A percentile compares a stretch with the other conserved stretches of the same genome.
Conservation (phyloP, 306 rosid species). For the Vigna nakashimae region DNA sequence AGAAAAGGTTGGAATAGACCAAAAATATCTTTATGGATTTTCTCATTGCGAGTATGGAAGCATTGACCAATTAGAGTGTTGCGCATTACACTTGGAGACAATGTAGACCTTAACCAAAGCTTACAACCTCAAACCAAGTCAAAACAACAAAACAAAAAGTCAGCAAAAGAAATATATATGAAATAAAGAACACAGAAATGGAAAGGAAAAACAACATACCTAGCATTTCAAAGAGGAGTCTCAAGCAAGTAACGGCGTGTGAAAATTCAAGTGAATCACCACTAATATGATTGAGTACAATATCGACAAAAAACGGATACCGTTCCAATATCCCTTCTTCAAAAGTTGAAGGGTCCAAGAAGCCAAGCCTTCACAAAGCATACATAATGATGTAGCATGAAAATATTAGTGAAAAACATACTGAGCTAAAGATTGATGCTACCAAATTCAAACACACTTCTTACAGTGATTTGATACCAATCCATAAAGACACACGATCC, state of each 20-base stretch:
- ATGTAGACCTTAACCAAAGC: constrained; percentile 95
- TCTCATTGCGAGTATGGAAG: constrained; percentile 91
- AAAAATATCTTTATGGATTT: constrained; percentile 94
- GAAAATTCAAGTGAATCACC: constrained; percentile 87
- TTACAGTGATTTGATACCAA: constrained; percentile 93
- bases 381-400: constrained; percentile 37
- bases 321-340: constrained; percentile 98
- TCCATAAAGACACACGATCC: constrained; percentile 85
- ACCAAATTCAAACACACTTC: constrained; percentile 50
- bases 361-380: constrained; percentile 78
- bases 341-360: constrained; percentile 90
- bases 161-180: constrained; percentile 35
- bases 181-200: constrained; percentile 17
- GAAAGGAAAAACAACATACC: constrained; percentile 56
- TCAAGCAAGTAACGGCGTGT: constrained; percentile 92
- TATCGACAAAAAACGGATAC: constrained; percentile 92
- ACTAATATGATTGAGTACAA: constrained; percentile 89
- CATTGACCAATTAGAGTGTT: constrained; percentile 97
- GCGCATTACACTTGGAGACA: constrained; percentile 93
- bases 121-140: constrained; percentile 77
- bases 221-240: constrained; percentile 88
- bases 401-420: constrained; percentile 36
- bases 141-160: constrained; percentile 42
- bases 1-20: constrained; percentile 93
- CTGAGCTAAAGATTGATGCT: constrained; percentile 19